Evolutionary conservation across 176 grass and related monocot species (phyloP).

Genomic region (Ananas comosus): DNA sequence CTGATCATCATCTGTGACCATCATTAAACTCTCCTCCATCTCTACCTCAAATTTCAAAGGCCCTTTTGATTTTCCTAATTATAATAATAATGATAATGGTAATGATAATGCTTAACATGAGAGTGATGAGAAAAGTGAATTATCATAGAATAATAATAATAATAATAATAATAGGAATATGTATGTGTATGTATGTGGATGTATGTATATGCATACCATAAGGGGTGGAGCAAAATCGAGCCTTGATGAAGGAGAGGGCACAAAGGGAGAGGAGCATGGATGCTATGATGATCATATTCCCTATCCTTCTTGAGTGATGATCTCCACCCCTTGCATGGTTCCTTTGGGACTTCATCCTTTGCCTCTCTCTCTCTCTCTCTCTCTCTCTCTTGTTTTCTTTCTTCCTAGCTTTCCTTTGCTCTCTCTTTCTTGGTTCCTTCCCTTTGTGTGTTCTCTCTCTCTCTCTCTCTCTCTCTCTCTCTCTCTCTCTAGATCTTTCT

Average conservation of each 20-base stretch:
- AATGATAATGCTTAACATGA: too few relatives aligned
- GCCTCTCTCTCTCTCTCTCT: background rate
- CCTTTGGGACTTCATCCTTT: constrained; percentile 48
- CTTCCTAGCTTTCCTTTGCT: background rate
- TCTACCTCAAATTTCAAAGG: background rate
- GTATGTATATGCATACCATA: background rate
- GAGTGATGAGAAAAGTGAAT: too few relatives aligned
- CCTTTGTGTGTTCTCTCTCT: background rate
- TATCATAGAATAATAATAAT: too few relatives aligned
- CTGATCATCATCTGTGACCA: background rate
- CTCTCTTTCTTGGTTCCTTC: too few relatives aligned
- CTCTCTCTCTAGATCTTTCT: background rate
- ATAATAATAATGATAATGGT: background rate
- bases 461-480: background rate
- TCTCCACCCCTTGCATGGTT: constrained; percentile 18
- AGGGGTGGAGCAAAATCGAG: constrained; percentile 45
- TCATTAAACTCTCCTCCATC: background rate
- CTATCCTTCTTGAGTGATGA: constrained; percentile 29
- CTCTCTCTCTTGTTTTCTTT: background rate
- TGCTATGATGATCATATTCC: constrained; percentile 50
- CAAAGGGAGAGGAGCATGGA: constrained; percentile 58
- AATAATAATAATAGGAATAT: too few relatives aligned
- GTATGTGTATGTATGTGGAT: too few relatives aligned
- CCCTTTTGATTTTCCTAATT: constrained; percentile 17
- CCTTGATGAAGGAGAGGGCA: constrained; percentile 46